phyloP scores from a whole-genome alignment of 1,284 basidiomycete genomes.

The Irpex sp. region DNA sequence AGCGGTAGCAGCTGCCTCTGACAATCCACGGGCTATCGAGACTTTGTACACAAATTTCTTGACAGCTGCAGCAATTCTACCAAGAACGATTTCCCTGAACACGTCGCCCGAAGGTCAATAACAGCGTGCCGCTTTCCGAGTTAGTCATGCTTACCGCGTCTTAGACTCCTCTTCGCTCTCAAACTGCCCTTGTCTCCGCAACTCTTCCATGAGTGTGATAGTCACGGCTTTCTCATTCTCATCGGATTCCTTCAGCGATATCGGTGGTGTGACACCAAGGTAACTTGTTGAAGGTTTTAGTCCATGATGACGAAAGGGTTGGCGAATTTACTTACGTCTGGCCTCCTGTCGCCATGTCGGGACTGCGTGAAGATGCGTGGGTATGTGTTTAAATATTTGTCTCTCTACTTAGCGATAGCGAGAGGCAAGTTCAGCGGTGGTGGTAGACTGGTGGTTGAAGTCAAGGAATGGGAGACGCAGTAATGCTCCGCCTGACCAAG shows the following conservation, averaged over 20 bases:
- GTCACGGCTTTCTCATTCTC: slow-evolving; percentile 82
- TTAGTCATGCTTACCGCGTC: slow-evolving; percentile 64
- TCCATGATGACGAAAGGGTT: background rate
- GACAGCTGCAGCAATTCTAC: slow-evolving; percentile 85
- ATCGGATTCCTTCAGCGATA: slow-evolving; percentile 76
- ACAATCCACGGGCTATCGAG: slow-evolving; percentile 76
- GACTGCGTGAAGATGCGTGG: too few relatives aligned
- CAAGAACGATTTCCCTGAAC: slow-evolving; percentile 87
- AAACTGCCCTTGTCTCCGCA: slow-evolving; percentile 84
- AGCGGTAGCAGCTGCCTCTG: slow-evolving; percentile 80
- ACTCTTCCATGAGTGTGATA: slow-evolving; percentile 82
- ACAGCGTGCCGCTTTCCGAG: background rate
- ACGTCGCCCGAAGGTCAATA: background rate
- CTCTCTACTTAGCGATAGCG: too few relatives aligned
- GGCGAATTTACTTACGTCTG: background rate
- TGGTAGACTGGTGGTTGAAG: background rate
- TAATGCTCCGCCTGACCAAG: background rate
- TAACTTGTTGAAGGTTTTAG: slow-evolving; percentile 39
- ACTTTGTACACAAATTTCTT: slow-evolving; percentile 92
- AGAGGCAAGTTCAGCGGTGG: background rate
- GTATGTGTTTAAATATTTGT: too few relatives aligned
- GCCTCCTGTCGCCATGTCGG: background rate
- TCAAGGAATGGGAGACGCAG: background rate
- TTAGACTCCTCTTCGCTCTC: slow-evolving; percentile 89
- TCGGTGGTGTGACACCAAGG: slow-evolving; percentile 87